These are phyloP conservation scores for Microbotryum saponariae DNA, from an alignment of 1,284 basidiomycete genomes.

Conservation along the genomic window DNA sequence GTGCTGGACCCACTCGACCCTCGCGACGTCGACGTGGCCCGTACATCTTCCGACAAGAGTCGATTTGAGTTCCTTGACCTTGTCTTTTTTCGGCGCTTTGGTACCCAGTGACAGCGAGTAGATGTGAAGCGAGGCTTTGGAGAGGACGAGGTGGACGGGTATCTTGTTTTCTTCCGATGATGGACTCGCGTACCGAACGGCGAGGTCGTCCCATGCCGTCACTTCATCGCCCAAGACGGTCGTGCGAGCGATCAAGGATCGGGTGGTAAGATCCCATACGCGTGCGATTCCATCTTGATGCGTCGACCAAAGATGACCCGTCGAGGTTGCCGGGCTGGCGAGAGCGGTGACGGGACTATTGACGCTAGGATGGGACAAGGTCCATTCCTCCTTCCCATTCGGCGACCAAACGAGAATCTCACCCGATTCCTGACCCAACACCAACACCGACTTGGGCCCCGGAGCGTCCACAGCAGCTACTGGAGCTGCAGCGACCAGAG, in stretches of 20 bases:
- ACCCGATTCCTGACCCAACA: slow-evolving; percentile 27
- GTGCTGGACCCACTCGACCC: slow-evolving; percentile 13
- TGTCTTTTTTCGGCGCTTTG: slow-evolving; percentile 27
- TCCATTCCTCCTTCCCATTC: slow-evolving; percentile 8
- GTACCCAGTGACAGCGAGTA: slow-evolving; percentile 19
- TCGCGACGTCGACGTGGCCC: slow-evolving; percentile 28
- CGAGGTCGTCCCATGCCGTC: slow-evolving; percentile 20
- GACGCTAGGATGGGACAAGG: slow-evolving; percentile 20
- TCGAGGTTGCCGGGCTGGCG: slow-evolving; percentile 8
- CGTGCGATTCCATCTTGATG: slow-evolving; percentile 27
- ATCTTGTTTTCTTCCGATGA: slow-evolving; percentile 6
- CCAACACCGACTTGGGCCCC: slow-evolving; percentile 14
- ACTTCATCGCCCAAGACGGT: slow-evolving; percentile 6
- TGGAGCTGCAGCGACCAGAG: slow-evolving; percentile 4
- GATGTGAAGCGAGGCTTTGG: slow-evolving; percentile 22
- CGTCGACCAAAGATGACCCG: slow-evolving; percentile 29
- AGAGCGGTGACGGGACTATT: slow-evolving; percentile 28
- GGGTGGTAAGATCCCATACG: slow-evolving; percentile 22
- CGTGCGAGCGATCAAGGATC: slow-evolving; percentile 15
- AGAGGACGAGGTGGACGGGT: slow-evolving; percentile 23
- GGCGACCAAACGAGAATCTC: slow-evolving; percentile 26
- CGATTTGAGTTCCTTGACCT: slow-evolving; percentile 25
- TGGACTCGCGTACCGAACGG: slow-evolving; percentile 20
- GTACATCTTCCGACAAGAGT: slow-evolving; percentile 22
- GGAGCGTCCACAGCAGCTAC: neutral